Percentiles rank a stretch among this genome's conserved stretches.
Evolutionary conservation across 2,329 filamentous ascomycete species (phyloP).

Genomic region (Ceratocystiopsis minuta): DNA sequence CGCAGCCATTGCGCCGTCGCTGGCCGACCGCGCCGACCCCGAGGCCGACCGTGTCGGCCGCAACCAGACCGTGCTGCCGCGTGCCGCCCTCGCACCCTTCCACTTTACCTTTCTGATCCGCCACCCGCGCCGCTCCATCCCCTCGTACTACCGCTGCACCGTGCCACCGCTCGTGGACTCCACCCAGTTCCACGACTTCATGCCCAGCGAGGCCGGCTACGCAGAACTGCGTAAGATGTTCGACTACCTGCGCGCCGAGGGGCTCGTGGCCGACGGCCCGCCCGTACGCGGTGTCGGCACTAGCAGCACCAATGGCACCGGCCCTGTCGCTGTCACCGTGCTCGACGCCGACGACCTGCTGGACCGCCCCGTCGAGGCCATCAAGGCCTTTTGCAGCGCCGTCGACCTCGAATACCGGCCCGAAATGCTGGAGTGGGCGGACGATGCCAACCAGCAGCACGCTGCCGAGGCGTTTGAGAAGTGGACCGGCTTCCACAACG

Average conservation of each 20-base stretch:
- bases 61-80: slow-evolving; percentile 78
- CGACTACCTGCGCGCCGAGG: slow-evolving; percentile 56
- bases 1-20: slow-evolving; percentile 60
- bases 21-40: slow-evolving; percentile 27
- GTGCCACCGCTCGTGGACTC: slow-evolving; percentile 66
- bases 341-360: slow-evolving; percentile 89
- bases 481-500: slow-evolving; percentile 93
- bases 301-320: slow-evolving; percentile 2
- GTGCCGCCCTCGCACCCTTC: slow-evolving; percentile 56
- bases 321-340: slow-evolving; percentile 51
- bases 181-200: slow-evolving; percentile 76
- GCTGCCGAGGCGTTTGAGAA: slow-evolving; percentile 75
- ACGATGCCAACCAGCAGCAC: slow-evolving; percentile 48
- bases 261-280: slow-evolving; percentile 45
- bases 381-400: slow-evolving; percentile 64
- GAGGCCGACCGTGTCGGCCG: slow-evolving; percentile 26
- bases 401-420: slow-evolving; percentile 60
- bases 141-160: slow-evolving; percentile 88
- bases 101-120: slow-evolving; percentile 96
- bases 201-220: slow-evolving; percentile 79
- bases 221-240: slow-evolving; percentile 72
- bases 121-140: slow-evolving; percentile 79
- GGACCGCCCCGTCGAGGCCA: slow-evolving; percentile 59
- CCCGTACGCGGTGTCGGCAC: no score
- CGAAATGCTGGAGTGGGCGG: slow-evolving; percentile 72